Conservation (phyloP, 768 basidiomycete genomes). For the Paxillus involutus region DNA sequence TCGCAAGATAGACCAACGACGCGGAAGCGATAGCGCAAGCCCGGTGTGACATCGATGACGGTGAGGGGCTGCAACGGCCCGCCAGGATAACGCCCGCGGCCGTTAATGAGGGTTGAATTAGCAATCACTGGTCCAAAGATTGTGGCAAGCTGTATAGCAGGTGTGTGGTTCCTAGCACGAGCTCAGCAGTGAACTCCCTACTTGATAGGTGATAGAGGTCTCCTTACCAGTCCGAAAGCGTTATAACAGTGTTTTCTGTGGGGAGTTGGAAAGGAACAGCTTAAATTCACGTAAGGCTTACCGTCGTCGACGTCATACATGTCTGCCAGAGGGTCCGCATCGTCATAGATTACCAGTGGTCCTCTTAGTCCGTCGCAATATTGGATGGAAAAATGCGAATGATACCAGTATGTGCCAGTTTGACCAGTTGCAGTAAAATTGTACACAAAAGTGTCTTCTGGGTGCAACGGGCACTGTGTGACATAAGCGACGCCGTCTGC, state of each 20-base stretch:
- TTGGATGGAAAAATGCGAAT: conserved; percentile 39
- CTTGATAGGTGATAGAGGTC: neutral
- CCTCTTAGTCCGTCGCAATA: conserved; percentile 46
- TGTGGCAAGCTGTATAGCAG: conserved; percentile 15
- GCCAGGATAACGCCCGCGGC: conserved; percentile 43
- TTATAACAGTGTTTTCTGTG: conserved; percentile 43
- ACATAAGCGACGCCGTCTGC: conserved; percentile 38
- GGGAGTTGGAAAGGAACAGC: neutral
- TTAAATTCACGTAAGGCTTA: conserved; percentile 3
- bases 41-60: conserved; percentile 41
- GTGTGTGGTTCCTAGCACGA: conserved; percentile 36
- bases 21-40: conserved; percentile 54
- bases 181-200: conserved; percentile 5
- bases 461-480: conserved; percentile 42
- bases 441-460: conserved; percentile 36
- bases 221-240: conserved; percentile 47
- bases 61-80: conserved; percentile 42
- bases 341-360: conserved; percentile 44
- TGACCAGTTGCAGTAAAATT: conserved; percentile 33
- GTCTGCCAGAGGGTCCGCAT: conserved; percentile 37
- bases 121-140: conserved; percentile 11
- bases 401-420: conserved; percentile 50
- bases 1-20: conserved; percentile 51
- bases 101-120: conserved; percentile 53
- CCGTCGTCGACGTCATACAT: conserved; percentile 51